Conservation (phyloP, 352 stramenopile species). For the Pelagophyceae sp. region DNA sequence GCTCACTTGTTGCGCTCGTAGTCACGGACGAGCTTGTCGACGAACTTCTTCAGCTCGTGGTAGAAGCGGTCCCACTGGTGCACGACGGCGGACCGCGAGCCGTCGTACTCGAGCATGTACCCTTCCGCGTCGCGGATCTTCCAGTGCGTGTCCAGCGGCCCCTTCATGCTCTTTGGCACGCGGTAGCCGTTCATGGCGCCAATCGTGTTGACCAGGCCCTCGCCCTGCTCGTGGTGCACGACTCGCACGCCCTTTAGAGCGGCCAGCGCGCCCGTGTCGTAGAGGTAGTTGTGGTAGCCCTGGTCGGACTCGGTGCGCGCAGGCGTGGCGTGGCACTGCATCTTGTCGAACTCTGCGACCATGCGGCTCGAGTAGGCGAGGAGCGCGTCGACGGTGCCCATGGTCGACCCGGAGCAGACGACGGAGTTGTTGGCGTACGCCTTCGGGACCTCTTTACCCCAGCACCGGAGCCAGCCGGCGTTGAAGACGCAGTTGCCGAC, state of each 20-base stretch:
- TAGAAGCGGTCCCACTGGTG: slow-evolving; percentile 22
- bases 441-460: slow-evolving; percentile 12
- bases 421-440: slow-evolving; percentile 9
- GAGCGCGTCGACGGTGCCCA: slow-evolving; percentile 6
- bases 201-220: slow-evolving; percentile 18
- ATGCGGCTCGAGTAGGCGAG: not conserved
- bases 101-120: slow-evolving; percentile 12
- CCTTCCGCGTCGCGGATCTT: slow-evolving; percentile 12
- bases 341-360: slow-evolving; percentile 18
- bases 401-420: slow-evolving; percentile 15
- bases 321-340: slow-evolving; percentile 16
- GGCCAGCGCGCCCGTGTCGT: slow-evolving; percentile 7
- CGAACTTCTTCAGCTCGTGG: not conserved
- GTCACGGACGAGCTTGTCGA: slow-evolving; percentile 4
- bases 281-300: slow-evolving; percentile 21
- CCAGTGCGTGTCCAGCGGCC: slow-evolving; percentile 15
- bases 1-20: not conserved
- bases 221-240: slow-evolving; percentile 15
- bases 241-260: not conserved
- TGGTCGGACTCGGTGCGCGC: slow-evolving; percentile 16
- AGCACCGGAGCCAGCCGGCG: slow-evolving; percentile 11
- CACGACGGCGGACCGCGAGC: not conserved
- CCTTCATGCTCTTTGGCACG: slow-evolving; percentile 14
- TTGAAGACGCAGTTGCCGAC: slow-evolving; percentile 22
- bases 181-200: slow-evolving; percentile 21